Base-by-base conservation (phyloP, 2,329 filamentous ascomycete genomes). In the Cercospora janseana region DNA sequence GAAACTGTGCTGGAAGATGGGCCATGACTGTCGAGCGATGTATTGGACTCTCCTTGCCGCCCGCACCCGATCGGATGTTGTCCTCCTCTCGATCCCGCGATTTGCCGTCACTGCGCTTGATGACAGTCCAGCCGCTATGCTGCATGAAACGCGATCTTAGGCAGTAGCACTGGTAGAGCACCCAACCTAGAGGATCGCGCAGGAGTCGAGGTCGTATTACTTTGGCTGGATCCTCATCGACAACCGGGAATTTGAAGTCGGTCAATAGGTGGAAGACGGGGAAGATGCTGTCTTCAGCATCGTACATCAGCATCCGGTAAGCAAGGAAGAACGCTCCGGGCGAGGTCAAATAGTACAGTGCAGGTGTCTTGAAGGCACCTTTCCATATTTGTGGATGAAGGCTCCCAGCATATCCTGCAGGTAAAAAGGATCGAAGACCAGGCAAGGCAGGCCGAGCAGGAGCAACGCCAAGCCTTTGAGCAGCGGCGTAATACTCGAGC, bases 401-500 rank as follows among this genome's bases (percentile, higher is more conserved):
- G 13, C 54, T 55, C 5, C 34, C 46, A 4, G 55, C 49, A 29
- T 58, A 37, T 44, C 46, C 50, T 3, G 55, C 48, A 1, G 54
- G 52, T 3, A 57, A 6, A 10, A 62, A 58, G 7, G 37, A 40
- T 3, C 43, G 52, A 35, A 55, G 41, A 2, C 59, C 32, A 15
- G 61, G 60, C 4, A 63, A 49, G 6, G 59, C 43, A 15, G 61
- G 58, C 2, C 54, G 51, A 2, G 51, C 40, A 9, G 63, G 60
- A 7, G 61, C 58, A 9, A 66, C 47, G 9, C 59, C 54, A 3
- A 63, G 48, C n/a, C 50, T 52, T 20, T 65, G 63, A 6, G 61
- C 59, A 16, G 41, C 51, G 16, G 57, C 54, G 47, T 63, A 53
- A 45, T 52, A 63, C 23, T 61, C 49, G 28, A 64, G 54, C 10